Base-by-base conservation (phyloP, 2,329 filamentous ascomycete genomes). In the Fusarium nygamai region DNA sequence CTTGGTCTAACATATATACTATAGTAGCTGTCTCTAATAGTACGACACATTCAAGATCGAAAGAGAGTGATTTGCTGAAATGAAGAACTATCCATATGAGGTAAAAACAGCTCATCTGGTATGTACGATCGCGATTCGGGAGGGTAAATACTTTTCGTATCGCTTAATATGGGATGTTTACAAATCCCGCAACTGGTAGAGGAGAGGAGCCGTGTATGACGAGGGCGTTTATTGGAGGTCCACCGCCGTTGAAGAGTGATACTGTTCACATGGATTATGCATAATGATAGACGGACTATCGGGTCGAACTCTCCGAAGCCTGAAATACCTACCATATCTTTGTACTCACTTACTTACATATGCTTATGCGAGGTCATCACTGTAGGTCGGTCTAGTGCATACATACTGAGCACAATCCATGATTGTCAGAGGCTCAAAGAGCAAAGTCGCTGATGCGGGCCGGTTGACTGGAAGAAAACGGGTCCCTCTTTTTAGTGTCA, bases 111-210 rank as follows among this genome's bases (percentile, higher is more conserved):
- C 20, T 33, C 20, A 33, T 47, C 41, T 24, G 33, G 43, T 58
- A 20, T 20, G 36, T 20, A 47, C 36, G 56, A 70, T 67, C 53
- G 34, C 24, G 67, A 67, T 61, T 31, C 11, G 31, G 29, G 14
- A 16, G 38, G 31, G 29, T 27, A 27, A 46, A 27, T 22, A 34
- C 33, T 54, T 39, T 33, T 56, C 46, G 41, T 53, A 38, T 31
- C 29, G 46, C 34, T 36, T 27, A 38, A 58, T 10, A 61, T 63
- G 41, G 43, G 38, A 69, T 69, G 60, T 66, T 66, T 75, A 41
- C 70, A 74, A 75, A 73, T 74, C 47, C 72, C 72, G 74, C 72
- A 74, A 62, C 51, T 56, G 48, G 54, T 22, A 60, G 61, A 57
- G 60, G 43, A 67, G 39, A 56, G 57, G 47, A 64, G 39, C 24